Evolutionary conservation across 2,329 filamentous ascomycete genomes (phyloP), one percentile per base, ranked within the genome.

Genomic region (Talaromyces sp.): DNA sequence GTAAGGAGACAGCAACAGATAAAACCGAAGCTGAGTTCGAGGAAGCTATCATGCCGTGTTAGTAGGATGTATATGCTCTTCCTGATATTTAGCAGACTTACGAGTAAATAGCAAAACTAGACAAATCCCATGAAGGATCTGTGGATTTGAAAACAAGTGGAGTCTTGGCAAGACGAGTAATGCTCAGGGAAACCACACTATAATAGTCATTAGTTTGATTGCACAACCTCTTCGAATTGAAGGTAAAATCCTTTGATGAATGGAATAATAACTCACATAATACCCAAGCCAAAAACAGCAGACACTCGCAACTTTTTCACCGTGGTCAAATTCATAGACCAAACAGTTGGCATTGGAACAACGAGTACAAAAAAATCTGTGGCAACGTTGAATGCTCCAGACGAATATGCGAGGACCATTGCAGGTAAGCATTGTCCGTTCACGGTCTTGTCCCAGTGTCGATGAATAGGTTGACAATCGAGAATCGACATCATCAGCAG

Each of bases 11-110:
- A 61, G 58, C 58, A 61, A 17, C 58, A 61, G 38, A 61, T 61
- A 17, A 61, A 61, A 34, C 58, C 58, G n/a, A 61, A 61, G n/a
- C 58, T 61, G 17, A 61, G 58, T 36, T 61, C 58, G n/a, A 61
- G 40, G 19, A 34, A 34, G 7, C 58, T 61, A 5, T 45, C 45
- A 25, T n/a, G 10, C 13, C 22, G 36, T 17, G 15, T 58, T 40
- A 58, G 54, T 40, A 58, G 19, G 5, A 40, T 27, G 13, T 8
- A 17, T 58, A 10, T 25, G 8, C 13, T 15, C 19, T 25, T 4
- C 2, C 2, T 27, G 43, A 19, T 19, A 15, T 17, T 22, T 2
- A 8, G 15, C 31, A 15, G 29, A 61, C 58, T 47, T 61, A 61
- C 58, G 58, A 61, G 19, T 61, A 61, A 6, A 61, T 22, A 22